Evolutionary conservation across 2,329 filamentous ascomycete genomes (phyloP).

Genomic region (Laburnicola sp.): DNA sequence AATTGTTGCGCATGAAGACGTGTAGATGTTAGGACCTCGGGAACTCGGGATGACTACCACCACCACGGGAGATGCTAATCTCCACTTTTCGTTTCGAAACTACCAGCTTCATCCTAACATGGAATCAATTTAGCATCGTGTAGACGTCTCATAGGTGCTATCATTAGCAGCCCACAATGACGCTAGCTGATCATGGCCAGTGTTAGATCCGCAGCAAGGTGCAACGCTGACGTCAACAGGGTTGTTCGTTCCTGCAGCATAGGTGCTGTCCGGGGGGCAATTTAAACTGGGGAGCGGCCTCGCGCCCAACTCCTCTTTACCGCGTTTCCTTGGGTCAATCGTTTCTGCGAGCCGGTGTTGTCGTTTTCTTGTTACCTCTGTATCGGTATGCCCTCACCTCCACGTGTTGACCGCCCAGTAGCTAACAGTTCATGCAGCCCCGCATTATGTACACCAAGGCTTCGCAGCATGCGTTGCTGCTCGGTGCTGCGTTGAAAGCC

Average conservation of each 20-base stretch:
- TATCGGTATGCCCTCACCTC: conserved; percentile 1
- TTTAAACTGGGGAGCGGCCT: conserved; percentile 3
- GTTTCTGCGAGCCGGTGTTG: conserved; percentile 7
- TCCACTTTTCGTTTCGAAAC: too few relatives aligned
- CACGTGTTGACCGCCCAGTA: not conserved
- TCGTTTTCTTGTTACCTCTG: not conserved
- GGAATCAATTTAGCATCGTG: too few relatives aligned
- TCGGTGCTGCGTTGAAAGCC: conserved; percentile 24
- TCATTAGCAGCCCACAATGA: too few relatives aligned
- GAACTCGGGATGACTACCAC: too few relatives aligned
- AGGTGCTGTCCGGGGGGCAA: not conserved
- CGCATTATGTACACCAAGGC: conserved; percentile 21
- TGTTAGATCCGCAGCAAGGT: too few relatives aligned
- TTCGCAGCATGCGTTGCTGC: conserved; percentile 26
- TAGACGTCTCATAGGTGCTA: too few relatives aligned
- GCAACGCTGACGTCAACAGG: conserved; percentile 4
- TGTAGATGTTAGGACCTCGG: too few relatives aligned
- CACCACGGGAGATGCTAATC: too few relatives aligned
- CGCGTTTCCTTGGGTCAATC: conserved; percentile 15
- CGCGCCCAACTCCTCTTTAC: not conserved
- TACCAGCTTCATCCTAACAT: too few relatives aligned
- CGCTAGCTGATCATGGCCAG: too few relatives aligned
- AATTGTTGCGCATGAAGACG: too few relatives aligned
- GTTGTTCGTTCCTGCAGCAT: conserved; percentile 7
- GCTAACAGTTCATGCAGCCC: conserved; percentile 3